Evolutionary conservation across 495 filamentous ascomycete genomes (phyloP), one percentile per base, ranked within the genome.

Genomic region (Hypoxylon fuscum): DNA sequence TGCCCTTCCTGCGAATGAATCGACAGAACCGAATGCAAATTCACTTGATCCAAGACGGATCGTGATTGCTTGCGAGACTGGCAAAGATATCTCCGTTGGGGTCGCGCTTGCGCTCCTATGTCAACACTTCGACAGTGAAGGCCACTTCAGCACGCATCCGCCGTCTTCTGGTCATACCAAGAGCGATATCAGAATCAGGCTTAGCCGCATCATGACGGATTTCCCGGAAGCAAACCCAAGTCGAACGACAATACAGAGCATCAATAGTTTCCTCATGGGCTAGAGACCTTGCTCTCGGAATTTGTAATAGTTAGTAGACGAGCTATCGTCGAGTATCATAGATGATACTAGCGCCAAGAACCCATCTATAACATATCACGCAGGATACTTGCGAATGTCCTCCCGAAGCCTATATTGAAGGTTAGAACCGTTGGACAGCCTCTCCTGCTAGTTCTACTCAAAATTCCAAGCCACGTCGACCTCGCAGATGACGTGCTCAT

Each of bases 221-320:
- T 81, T 87, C 62, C 87, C 89, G 17, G 87, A 88, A 59, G 87
- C 87, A 12, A 96, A 95, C 69, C 92, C 92, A 0, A 89, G 86
- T 58, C 80, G 94, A 35, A 81, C 88, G 23, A 96, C 92, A 0
- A 74, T 98, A 45, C 90, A 96, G 71, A 89, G 88, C 51, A 87
- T 97, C 34, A 96, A 97, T 75, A 88, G 88, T 34, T 96, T 91
- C 62, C 76, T 98, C 41, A 95, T 98, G 86, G 77, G 77, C 47
- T 78, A 72, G 70, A 15, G 3, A 38, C 35, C n/a, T n/a, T n/a
- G n/a, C n/a, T n/a, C n/a, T n/a, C n/a, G n/a, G n/a, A n/a, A n/a
- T n/a, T n/a, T n/a, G n/a, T n/a, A n/a, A n/a, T n/a, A n/a, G n/a
- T n/a, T n/a, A n/a, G n/a, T n/a, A n/a, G n/a, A n/a, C n/a, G n/a